Base-by-base conservation (phyloP, 78 protist genomes). In the Dictyostelium firmibasis region DNA sequence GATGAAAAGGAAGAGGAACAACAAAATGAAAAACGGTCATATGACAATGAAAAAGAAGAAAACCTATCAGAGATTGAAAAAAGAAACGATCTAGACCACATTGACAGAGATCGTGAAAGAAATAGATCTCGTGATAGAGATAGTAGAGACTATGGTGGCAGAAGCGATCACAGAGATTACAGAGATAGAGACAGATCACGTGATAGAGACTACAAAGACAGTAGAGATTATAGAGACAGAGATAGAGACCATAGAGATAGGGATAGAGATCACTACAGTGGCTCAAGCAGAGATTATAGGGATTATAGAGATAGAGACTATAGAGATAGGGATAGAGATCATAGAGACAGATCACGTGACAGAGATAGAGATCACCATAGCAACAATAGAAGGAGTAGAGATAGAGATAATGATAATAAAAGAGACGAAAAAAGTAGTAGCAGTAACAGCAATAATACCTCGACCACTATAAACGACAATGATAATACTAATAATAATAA, bases 181-280 rank as follows among this genome's bases (percentile, higher is more conserved):
- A 47, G 70, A n/a, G 50, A 60, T 20, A 43, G 75, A 31, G 33
- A 31, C 23, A 16, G 50, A 47, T 33, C 53, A 33, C 14, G 84
- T n/a, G 27, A 27, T 50, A 47, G 50, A 36, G 31, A 67, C 36
- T 27, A 67, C n/a, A 67, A 36, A 27, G 75, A 67, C 11, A 67
- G 75, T 27, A 67, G 75, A 27, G 35, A 75, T 18, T 11, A 70
- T 70, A 31, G 47, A 7, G 60, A 33, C 6, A 72, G 79, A 72
- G 79, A 72, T 7, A 33, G 79, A 72, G 79, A 72, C 44, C 13
- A 70, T 70, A 70, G 78, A 64, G 75, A 67, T 36, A 72, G 79
- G 31, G 79, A 72, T 72, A 75, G 81, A 75, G 81, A 75, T 33
- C 36, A 75, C 36, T 20, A 75, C 16, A 75, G 81, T 44, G 9